phyloP scores from a whole-genome alignment of 495 filamentous ascomycete species.

The Oidiodendron maius region DNA sequence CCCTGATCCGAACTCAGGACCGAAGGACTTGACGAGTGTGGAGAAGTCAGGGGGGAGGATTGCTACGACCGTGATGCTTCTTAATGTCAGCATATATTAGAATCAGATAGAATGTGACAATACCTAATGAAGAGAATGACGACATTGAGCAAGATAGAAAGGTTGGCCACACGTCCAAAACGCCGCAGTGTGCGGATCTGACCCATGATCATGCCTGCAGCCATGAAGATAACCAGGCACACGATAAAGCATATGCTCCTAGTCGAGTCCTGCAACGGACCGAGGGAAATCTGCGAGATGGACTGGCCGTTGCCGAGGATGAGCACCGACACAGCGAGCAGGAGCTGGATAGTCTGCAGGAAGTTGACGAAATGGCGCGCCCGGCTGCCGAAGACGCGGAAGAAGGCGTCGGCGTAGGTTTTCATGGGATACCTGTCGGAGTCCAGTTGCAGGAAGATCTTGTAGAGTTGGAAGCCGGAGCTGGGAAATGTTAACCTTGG shows the following conservation, averaged over 20 bases:
- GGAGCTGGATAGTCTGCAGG: conserved; percentile 42
- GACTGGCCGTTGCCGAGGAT: conserved; percentile 49
- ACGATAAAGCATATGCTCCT: conserved; percentile 51
- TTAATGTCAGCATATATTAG: neutral
- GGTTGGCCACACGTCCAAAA: conserved; percentile 53
- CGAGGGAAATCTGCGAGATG: conserved; percentile 44
- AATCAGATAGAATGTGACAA: neutral
- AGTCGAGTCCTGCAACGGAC: too few species aligned
- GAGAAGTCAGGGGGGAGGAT: conserved; percentile 43
- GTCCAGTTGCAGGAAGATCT: conserved; percentile 52
- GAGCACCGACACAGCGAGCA: conserved; percentile 48
- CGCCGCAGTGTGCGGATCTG: conserved; percentile 49
- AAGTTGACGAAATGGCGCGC: conserved; percentile 51
- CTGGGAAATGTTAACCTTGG: neutral
- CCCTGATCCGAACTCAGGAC: conserved; percentile 17
- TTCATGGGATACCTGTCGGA: conserved; percentile 48
- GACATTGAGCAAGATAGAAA: conserved; percentile 51
- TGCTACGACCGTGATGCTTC: conserved; percentile 44
- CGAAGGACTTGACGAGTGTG: conserved; percentile 21
- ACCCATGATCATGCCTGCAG: conserved; percentile 29
- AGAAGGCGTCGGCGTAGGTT: conserved; percentile 57
- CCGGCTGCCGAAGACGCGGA: conserved; percentile 44
- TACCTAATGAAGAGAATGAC: conserved; percentile 34
- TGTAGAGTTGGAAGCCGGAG: conserved; percentile 38
- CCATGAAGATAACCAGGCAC: conserved; percentile 28